Evolutionary conservation across 345 rosid species (phyloP), one percentile per base, ranked within the genome.

Genomic region (Kandelia obovata): DNA sequence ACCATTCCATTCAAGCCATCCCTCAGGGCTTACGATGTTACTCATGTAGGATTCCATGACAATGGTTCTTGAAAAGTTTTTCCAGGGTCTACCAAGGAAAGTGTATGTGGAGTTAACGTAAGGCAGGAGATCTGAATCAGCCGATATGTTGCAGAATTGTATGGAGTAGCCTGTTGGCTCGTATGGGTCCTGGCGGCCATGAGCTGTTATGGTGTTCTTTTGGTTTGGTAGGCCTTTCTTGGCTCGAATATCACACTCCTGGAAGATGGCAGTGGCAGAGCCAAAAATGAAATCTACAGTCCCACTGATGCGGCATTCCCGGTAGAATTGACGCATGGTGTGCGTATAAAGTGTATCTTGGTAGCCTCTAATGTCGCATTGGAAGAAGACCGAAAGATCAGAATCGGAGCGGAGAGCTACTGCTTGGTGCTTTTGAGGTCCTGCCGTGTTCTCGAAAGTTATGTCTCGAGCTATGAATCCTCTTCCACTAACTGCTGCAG

Each of bases 251-350:
- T 70, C 62, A 74, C 84, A 81, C 23, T 60, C 68, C 25, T 81
- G 84, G 19, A 81, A 68, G 17, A 81, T 77, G 1, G 67, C 84
- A 1, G 77, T 74, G 2, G 81, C 84, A 6, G 77, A 72, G 0
- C 84, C 84, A 28, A 81, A 81, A 28, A 80, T 77, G 74, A 73
- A 80, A 57, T 80, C 83, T 5, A 80, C 81, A 0, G 83, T 80
- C 5, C 81, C 83, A 15, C 77, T 73, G 26, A 80, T 61, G 8
- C 61, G 60, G 64, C 84, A 71, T 27, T 77, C 81, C 5, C 81
- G 52, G 64, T 77, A 80, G 73, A 80, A 77, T 67, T 80, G 83
- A 16, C 83, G 65, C 72, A 74, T 70, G 17, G 84, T 71, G 53
- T 81, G 73, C 5, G 70, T 76, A 19, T 81, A 81, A 31, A 81